Percentiles rank a stretch among this genome's conserved stretches.
phyloP scores from a whole-genome alignment of 768 basidiomycete species.

The Mycena vitilis region DNA sequence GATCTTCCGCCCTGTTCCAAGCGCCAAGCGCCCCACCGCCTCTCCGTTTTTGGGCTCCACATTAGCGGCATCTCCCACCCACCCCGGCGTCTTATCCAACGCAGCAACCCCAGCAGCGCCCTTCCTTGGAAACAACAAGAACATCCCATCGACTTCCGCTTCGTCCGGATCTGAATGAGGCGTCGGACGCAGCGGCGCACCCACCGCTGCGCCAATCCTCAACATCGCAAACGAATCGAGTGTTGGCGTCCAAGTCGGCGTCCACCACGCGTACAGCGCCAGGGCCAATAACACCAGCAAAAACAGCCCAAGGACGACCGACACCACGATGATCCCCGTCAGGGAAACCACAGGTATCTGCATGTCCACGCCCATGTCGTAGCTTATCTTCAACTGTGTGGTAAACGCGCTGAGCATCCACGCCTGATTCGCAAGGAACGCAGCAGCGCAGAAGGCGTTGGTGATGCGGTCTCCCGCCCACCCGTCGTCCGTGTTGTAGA shows the following conservation, averaged over 20 bases:
- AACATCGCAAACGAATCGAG: conserved; percentile 6
- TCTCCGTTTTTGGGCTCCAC: neutral
- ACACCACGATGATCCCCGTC: conserved; percentile 8
- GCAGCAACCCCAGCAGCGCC: conserved; percentile 3
- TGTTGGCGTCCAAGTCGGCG: conserved; percentile 3
- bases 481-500: too few species aligned
- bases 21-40: conserved; percentile 5
- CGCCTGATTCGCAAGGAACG: conserved; percentile 8
- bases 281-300: conserved; percentile 4
- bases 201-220: conserved; percentile 5
- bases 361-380: neutral
- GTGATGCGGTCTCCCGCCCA: neutral
- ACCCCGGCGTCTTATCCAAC: conserved; percentile 8
- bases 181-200: conserved; percentile 3
- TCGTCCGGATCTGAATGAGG: neutral
- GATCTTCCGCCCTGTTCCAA: conserved; percentile 4
- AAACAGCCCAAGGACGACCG: neutral
- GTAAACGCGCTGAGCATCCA: neutral
- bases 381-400: neutral
- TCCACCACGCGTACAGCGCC: conserved; percentile 3
- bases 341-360: neutral
- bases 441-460: conserved; percentile 3
- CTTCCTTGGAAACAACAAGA: conserved; percentile 1
- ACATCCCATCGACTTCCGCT: neutral
- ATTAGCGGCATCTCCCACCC: conserved; percentile 1